A percentile compares a stretch with the other conserved stretches of the same genome.
Conservation (phyloP, 1,139 yeast genomes). For the Groenewaldozyma auringiensis region DNA sequence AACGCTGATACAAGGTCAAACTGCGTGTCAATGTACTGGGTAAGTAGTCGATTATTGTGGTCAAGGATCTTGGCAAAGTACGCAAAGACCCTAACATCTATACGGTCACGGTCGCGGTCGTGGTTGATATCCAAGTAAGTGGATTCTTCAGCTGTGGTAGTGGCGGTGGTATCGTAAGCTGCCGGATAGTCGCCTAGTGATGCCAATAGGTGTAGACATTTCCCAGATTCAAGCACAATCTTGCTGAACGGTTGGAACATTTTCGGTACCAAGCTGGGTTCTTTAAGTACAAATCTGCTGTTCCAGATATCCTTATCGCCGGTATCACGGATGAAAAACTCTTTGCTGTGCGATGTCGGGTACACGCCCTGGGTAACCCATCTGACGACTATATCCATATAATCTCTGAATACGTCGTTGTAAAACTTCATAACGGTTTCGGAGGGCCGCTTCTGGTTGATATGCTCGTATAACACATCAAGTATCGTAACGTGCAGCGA, state of each 20-base stretch:
- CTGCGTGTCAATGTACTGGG: not conserved
- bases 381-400: constrained; percentile 4
- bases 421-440: constrained; percentile 8
- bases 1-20: not conserved
- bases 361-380: constrained; percentile 5
- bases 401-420: constrained; percentile 12
- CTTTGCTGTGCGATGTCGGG: not conserved
- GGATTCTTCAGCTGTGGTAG: not conserved
- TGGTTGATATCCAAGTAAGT: not conserved
- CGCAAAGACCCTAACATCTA: constrained; percentile 1
- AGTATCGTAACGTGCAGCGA: constrained; percentile 11
- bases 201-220: constrained; percentile 3
- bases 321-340: constrained; percentile 1
- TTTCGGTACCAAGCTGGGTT: not conserved
- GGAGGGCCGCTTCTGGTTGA: constrained; percentile 6
- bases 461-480: constrained; percentile 10
- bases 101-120: not conserved
- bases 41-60: not conserved
- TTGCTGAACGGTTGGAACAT: not conserved
- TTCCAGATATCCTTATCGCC: constrained; percentile 1
- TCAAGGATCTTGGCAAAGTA: not conserved
- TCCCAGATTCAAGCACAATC: constrained; percentile 5
- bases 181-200: not conserved
- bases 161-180: not conserved
- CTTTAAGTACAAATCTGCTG: not conserved